Evolutionary conservation across 2,329 filamentous ascomycete genomes (phyloP), one percentile per base, ranked within the genome.

Genomic region (Alternaria conjuncta): DNA sequence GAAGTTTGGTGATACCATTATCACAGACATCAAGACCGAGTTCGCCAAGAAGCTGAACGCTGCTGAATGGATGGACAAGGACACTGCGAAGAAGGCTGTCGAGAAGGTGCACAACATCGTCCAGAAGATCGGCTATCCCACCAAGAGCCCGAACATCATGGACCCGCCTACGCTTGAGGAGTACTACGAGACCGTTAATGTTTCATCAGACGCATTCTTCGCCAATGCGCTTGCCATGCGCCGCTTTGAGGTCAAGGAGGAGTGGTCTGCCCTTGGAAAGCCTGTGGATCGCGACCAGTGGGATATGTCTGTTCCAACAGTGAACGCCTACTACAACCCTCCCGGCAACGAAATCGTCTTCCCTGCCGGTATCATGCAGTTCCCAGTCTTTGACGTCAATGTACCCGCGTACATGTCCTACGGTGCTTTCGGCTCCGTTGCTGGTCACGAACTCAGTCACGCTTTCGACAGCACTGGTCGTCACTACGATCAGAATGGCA

Each of bases 361-460:
- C 75, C 88, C 88, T 1, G 89, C 89, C 0, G 90, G 88, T 0
- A 90, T 92, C 60, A 76, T 91, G 86, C 90, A 92, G 74, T 86
- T 87, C 4, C 89, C 90, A 0, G 82, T 89, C 2, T 92, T 92
- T 71, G 86, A 90, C 62, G 84, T 86, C 11, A 80, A 85, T 6
- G 83, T 90, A 1, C 90, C 90, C 0, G 80, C 86, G 23, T 92
- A 92, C 69, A 79, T 92, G 41, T 86, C 86, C 10, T 93, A 91
- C 74, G 90, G 89, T n/a, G 87, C 87, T 0, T 90, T 92, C 73
- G 90, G 89, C 0, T 85, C 87, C 2, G 85, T 91, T 3, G 87
- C 87, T 9, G 90, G 89, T 3, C 90, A 92, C 71, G 90, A 92
- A 75, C 83, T 92, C 8, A 89, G 87, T 4, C 90, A 92, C 49